phyloP scores from a whole-genome alignment of 306 rosid species.

The Vigna radiata region DNA sequence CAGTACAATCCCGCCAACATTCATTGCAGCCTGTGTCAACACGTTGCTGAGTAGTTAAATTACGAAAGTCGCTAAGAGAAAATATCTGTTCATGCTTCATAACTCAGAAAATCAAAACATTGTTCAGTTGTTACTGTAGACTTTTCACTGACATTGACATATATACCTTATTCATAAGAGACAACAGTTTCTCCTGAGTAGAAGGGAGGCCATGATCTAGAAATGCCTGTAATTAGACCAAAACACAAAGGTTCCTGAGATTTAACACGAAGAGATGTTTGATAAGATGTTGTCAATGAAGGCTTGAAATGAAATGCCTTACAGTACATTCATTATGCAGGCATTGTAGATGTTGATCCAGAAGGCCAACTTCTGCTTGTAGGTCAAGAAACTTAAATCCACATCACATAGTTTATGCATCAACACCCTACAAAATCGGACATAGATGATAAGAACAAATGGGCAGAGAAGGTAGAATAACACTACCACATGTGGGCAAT shows the following conservation, averaged over 20 bases:
- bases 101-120: neutral
- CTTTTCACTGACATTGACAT: neutral
- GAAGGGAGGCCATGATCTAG: constrained; percentile 84
- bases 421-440: constrained; percentile 57
- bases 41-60: constrained; percentile 18
- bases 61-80: constrained; percentile 10
- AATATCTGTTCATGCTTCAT: neutral
- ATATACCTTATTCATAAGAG: constrained; percentile 83
- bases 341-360: constrained; percentile 97
- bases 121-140: neutral
- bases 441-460: neutral
- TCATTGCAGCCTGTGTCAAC: constrained; percentile 72
- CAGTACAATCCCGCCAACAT: constrained; percentile 86
- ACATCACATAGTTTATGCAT: constrained; percentile 67
- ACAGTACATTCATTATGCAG: constrained; percentile 98
- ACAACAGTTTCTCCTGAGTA: constrained; percentile 69
- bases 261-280: neutral
- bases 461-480: neutral
- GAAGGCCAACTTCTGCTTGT: constrained; percentile 93
- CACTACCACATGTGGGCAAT: neutral
- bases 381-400: constrained; percentile 73
- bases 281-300: constrained; percentile 9
- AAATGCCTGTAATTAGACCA: constrained; percentile 72
- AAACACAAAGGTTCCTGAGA: constrained; percentile 13
- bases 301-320: constrained; percentile 61